Base-by-base conservation (phyloP, 805 yeast species). In the Myxozyma mucilagina region DNA sequence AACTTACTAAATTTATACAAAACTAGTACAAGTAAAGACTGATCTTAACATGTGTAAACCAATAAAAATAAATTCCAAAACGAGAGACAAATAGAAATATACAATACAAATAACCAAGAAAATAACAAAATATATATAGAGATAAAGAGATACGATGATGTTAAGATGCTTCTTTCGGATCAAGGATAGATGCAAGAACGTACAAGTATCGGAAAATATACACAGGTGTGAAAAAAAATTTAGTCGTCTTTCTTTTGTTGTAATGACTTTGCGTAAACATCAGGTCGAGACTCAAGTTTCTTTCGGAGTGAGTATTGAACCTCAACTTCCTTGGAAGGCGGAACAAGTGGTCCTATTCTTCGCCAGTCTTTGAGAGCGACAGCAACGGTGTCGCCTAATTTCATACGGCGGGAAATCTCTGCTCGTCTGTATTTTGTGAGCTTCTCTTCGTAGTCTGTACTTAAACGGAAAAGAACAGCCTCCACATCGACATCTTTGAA, bases 301-400 rank as follows among this genome's bases (percentile, higher is more conserved):
- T 57, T 60, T 43, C 68, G 63, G 41, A 65, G 59, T 7, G 51
- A 38, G 45, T 64, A 64, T 45, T 52, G 39, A 49, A 51, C 38
- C 43, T 54, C 56, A 14, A 65, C 60, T 38, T 65, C 67, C 13
- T 35, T 41, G 11, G 58, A 7, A 36, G 59, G 54, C 38, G 59
- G 47, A n/a, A 57, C 60, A 31, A 60, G 56, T 14, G 68, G 61
- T 36, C 68, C 68, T 7, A 55, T 49, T 18, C 64, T 43, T 50
- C 68, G 52, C 66, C 66, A 65, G 43, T 63, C 67, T 35, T 61
- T 62, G 29, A 63, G 59, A n/a, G 67, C 67, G 32, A 57, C 65
- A 4, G 63, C 67, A 35, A 63, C 65, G 34, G 67, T 63, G 36
- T 63, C 67, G 45, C 67, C 67, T 8, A 57, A 52, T 43, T 63